phyloP scores from a whole-genome alignment of 2,329 filamentous ascomycete genomes.

The Colletotrichum melonis region DNA sequence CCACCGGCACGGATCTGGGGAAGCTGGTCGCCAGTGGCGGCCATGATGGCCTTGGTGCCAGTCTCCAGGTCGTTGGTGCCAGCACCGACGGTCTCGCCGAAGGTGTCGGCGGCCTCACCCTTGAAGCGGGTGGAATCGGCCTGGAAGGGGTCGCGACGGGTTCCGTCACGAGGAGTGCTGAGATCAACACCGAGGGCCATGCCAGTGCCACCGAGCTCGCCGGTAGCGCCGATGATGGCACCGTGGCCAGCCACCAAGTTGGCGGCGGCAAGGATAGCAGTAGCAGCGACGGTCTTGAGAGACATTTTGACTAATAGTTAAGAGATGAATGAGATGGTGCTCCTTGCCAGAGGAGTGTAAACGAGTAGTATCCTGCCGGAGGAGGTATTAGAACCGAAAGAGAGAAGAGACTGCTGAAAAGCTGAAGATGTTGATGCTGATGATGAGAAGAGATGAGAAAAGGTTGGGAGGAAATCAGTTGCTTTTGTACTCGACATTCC shows the following conservation, averaged over 20 bases:
- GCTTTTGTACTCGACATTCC: conserved; percentile 24
- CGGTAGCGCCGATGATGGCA: conserved; percentile 67
- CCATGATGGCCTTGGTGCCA: conserved; percentile 68
- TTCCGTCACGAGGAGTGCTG: conserved; percentile 70
- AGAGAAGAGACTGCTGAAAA: conserved; percentile 32
- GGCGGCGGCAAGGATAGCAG: conserved; percentile 63
- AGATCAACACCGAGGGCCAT: conserved; percentile 63
- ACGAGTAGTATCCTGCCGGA: conserved; percentile 33
- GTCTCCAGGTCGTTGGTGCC: conserved; percentile 68
- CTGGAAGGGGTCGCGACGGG: conserved; percentile 70
- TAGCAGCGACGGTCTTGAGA: conserved; percentile 47
- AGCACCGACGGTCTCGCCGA: conserved; percentile 68
- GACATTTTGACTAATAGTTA: conserved; percentile 42
- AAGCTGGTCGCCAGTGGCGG: conserved; percentile 64
- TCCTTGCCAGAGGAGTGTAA: conserved; percentile 35
- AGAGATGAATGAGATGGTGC: conserved; percentile 4
- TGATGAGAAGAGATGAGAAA: conserved; percentile 7
- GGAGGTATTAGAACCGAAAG: conserved; percentile 22
- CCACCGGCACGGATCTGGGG: conserved; percentile 71
- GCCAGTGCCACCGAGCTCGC: conserved; percentile 67
- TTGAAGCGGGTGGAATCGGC: conserved; percentile 72
- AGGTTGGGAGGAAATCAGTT: neutral
- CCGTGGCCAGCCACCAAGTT: conserved; percentile 70
- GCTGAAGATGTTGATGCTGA: conserved; percentile 27
- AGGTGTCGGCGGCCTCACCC: conserved; percentile 59